These are phyloP conservation scores for Nyssa sinensis DNA, from an alignment of 148 eudicot genomes.

Conservation along the genomic window DNA sequence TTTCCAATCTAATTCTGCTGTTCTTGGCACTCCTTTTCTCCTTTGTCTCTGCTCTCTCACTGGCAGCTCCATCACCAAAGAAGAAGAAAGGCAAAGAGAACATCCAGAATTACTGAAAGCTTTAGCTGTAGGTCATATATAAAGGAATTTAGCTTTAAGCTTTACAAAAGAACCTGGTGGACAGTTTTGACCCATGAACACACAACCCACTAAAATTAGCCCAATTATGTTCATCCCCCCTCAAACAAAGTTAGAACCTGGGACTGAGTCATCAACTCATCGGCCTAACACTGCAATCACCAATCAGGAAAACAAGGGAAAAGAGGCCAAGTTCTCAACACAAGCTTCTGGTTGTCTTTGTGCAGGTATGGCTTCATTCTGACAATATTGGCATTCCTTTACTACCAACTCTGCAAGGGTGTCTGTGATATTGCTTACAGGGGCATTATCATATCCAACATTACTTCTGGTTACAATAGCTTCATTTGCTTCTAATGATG, in stretches of 20 bases:
- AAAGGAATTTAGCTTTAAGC: background rate
- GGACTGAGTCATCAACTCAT: no score
- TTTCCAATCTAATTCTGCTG: conserved; percentile 23
- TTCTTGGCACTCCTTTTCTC: conserved; percentile 24
- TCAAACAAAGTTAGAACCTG: background rate
- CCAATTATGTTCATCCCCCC: background rate
- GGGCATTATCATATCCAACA: no score
- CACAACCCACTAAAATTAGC: background rate
- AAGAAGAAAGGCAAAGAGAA: background rate
- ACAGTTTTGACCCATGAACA: no score
- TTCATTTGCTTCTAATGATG: no score
- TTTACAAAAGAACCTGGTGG: background rate
- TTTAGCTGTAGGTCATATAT: background rate
- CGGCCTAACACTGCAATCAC: no score
- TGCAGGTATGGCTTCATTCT: no score
- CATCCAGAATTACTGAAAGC: conserved; percentile 27
- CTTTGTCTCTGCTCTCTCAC: conserved; percentile 28
- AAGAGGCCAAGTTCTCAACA: background rate
- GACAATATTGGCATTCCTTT: no score
- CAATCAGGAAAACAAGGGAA: background rate
- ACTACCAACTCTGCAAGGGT: no score
- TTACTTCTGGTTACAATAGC: no score
- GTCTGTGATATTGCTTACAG: no score
- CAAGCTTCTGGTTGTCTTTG: no score
- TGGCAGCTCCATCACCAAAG: conserved; percentile 19